These are phyloP conservation scores for Ogataea methylovora DNA, from an alignment of 805 yeast species.

Conservation along the genomic window DNA sequence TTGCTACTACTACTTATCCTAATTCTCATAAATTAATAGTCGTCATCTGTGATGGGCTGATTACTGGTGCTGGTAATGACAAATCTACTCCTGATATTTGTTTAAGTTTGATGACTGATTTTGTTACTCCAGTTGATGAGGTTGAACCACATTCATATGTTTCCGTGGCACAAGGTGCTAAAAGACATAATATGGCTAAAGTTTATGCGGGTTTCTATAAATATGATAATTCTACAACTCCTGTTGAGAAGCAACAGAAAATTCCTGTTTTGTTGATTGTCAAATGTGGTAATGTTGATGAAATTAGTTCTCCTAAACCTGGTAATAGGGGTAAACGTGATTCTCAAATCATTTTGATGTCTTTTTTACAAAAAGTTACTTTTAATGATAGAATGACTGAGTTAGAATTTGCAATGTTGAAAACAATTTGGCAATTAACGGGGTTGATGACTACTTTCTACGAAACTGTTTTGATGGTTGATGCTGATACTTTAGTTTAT, in stretches of 20 bases:
- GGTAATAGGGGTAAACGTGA: constrained; percentile 97
- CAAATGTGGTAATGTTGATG: constrained; percentile 84
- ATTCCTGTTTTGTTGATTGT: constrained; percentile 75
- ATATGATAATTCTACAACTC: constrained; percentile 70
- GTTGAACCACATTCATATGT: constrained; percentile 84
- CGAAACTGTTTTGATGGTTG: constrained; percentile 84
- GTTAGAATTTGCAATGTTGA: constrained; percentile 71
- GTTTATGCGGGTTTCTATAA: constrained; percentile 91
- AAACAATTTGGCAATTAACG: constrained; percentile 71
- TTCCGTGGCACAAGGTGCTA: constrained; percentile 90
- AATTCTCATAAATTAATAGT: constrained; percentile 86
- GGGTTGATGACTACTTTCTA: constrained; percentile 80
- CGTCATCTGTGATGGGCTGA: constrained; percentile 87
- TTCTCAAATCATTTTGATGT: constrained; percentile 86
- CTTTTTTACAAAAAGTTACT: constrained; percentile 78
- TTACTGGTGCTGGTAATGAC: constrained; percentile 92
- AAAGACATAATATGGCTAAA: constrained; percentile 97
- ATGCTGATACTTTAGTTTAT: constrained; percentile 85
- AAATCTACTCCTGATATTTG: constrained; percentile 85
- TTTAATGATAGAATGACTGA: constrained; percentile 94
- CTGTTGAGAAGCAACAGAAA: constrained; percentile 74
- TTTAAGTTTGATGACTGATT: constrained; percentile 77
- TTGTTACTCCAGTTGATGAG: constrained; percentile 62
- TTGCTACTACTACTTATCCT: constrained; percentile 93
- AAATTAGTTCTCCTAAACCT: constrained; percentile 63